Evolutionary conservation across 2,329 filamentous ascomycete genomes (phyloP).

Genomic region (Alternaria conjuncta): DNA sequence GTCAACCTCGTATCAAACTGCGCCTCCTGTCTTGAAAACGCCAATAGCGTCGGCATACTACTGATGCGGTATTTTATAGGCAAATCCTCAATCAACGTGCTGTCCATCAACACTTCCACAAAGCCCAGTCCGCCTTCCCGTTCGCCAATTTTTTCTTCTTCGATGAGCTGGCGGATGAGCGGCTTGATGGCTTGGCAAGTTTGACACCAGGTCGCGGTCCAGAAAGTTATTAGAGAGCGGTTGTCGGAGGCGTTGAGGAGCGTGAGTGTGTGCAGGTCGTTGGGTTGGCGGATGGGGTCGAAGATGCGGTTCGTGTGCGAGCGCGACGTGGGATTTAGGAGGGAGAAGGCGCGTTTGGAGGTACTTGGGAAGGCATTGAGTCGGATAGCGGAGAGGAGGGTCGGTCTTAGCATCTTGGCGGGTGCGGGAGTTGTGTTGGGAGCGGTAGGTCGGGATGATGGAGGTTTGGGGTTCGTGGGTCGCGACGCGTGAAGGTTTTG

Average conservation of each 20-base stretch:
- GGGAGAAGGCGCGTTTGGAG: constrained; percentile 21
- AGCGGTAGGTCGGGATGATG: neutral
- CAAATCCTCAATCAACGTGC: constrained; percentile 51
- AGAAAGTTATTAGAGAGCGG: constrained; percentile 56
- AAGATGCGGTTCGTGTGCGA: constrained; percentile 42
- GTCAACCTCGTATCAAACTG: constrained; percentile 56
- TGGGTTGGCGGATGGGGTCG: constrained; percentile 53
- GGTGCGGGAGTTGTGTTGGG: neutral
- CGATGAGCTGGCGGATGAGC: constrained; percentile 51
- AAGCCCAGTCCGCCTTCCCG: constrained; percentile 54
- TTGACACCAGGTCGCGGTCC: constrained; percentile 57
- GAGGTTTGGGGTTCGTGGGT: neutral
- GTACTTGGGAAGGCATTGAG: neutral
- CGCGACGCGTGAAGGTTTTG: constrained; percentile 3
- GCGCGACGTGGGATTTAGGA: constrained; percentile 19
- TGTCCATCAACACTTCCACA: constrained; percentile 58
- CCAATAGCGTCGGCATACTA: constrained; percentile 57
- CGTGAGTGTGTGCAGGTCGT: constrained; percentile 56
- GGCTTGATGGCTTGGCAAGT: constrained; percentile 54
- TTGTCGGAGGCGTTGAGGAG: constrained; percentile 55
- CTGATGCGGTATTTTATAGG: constrained; percentile 50
- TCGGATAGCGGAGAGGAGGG: neutral
- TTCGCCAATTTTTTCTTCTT: constrained; percentile 54
- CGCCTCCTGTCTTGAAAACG: constrained; percentile 58
- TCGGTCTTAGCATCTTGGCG: constrained; percentile 6